A percentile compares a stretch with the other conserved stretches of the same genome.
These are phyloP conservation scores for Neckera pumila DNA, from an alignment of 225 moss, liverwort and hornwort species.

Conservation along the genomic window DNA sequence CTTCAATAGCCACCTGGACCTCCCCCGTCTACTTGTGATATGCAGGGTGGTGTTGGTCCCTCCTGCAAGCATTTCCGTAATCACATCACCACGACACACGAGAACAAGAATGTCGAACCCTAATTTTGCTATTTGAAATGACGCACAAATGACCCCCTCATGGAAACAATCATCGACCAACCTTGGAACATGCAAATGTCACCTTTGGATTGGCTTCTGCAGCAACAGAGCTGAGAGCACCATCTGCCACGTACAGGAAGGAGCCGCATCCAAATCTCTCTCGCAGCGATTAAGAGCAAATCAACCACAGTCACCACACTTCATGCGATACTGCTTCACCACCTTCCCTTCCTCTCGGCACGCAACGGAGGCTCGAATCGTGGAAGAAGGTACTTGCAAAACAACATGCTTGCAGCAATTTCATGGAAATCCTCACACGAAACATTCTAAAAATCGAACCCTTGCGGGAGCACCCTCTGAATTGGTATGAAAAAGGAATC, in stretches of 20 bases:
- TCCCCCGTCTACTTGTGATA: slow-evolving; percentile 57
- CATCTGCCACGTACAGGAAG: slow-evolving; percentile 75
- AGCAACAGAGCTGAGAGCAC: slow-evolving; percentile 83
- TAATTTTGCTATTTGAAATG: neutral
- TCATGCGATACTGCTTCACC: slow-evolving; percentile 82
- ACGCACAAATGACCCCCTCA: slow-evolving; percentile 14
- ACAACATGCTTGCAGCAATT: neutral
- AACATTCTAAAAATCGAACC: neutral
- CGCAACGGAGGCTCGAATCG: neutral
- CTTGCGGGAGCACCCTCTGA: neutral
- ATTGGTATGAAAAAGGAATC: neutral
- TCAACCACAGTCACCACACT: slow-evolving; percentile 69
- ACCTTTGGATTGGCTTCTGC: slow-evolving; percentile 92
- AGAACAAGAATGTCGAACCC: neutral
- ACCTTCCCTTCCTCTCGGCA: slow-evolving; percentile 74
- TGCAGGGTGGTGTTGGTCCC: slow-evolving; percentile 73
- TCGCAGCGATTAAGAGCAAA: slow-evolving; percentile 67
- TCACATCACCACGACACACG: neutral
- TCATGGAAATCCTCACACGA: neutral
- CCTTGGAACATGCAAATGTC: neutral
- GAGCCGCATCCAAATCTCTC: slow-evolving; percentile 63
- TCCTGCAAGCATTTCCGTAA: slow-evolving; percentile 16
- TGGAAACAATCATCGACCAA: neutral
- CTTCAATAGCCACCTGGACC: neutral
- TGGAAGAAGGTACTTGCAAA: neutral